Percentiles rank a stretch among this genome's conserved stretches.
These are phyloP conservation scores for Sclerotinia spermophila DNA, from an alignment of 2,329 filamentous ascomycete genomes.

Conservation along the genomic window DNA sequence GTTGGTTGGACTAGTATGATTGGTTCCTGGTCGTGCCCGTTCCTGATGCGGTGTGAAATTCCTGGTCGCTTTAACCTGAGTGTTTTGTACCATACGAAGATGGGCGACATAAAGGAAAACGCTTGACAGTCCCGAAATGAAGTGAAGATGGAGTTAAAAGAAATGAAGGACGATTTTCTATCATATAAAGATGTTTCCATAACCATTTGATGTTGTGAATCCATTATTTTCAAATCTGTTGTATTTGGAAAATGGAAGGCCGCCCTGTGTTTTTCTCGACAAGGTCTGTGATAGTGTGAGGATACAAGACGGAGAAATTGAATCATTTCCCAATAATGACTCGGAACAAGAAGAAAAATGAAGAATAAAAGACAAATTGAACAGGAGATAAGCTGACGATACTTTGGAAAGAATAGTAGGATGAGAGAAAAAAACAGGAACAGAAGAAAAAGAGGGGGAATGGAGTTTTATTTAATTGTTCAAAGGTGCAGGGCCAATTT, in stretches of 20 bases:
- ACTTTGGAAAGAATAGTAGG: not conserved
- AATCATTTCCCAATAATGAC: slow-evolving; percentile 3
- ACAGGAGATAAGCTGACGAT: not conserved
- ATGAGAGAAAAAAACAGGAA: slow-evolving; percentile 15
- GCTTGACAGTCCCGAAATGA: not conserved
- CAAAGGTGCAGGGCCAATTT: slow-evolving; percentile 14
- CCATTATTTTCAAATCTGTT: not conserved
- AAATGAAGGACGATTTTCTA: not conserved
- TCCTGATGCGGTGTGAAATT: slow-evolving; percentile 13
- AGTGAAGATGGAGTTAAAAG: not conserved
- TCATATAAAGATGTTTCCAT: not conserved
- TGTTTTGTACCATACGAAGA: not conserved
- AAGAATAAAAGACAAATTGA: slow-evolving; percentile 1
- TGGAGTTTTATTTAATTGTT: slow-evolving; percentile 25
- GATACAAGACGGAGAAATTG: not conserved
- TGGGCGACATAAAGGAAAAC: not conserved
- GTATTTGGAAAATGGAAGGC: not conserved
- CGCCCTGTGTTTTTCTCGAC: not conserved
- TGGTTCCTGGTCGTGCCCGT: slow-evolving; percentile 7
- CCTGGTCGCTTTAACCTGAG: slow-evolving; percentile 9
- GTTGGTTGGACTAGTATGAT: slow-evolving; percentile 15
- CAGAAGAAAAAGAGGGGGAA: slow-evolving; percentile 19
- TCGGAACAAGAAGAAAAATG: slow-evolving; percentile 16
- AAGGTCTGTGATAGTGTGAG: slow-evolving; percentile 7
- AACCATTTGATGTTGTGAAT: not conserved